These are phyloP conservation scores for Agrocybe chaxingu DNA, from an alignment of 768 basidiomycete genomes.

Conservation along the genomic window DNA sequence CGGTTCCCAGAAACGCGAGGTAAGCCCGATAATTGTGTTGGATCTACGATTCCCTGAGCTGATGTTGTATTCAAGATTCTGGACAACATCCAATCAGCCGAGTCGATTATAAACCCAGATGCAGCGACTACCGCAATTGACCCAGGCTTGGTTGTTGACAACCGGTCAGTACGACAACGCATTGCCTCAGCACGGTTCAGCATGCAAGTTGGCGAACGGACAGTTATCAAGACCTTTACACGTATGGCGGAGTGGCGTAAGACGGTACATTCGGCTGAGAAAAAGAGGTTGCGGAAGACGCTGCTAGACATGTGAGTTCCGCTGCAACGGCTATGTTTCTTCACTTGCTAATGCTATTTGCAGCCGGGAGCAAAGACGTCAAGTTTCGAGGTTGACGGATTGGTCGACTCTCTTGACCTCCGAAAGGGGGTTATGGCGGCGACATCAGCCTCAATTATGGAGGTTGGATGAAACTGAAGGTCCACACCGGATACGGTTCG, in stretches of 20 bases:
- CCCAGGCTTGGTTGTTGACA: constrained; percentile 46
- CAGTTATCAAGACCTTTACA: constrained; percentile 57
- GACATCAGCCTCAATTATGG: constrained; percentile 55
- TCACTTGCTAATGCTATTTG: constrained; percentile 1
- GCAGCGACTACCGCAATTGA: constrained; percentile 50
- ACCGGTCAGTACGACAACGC: constrained; percentile 49
- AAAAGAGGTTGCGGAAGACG: constrained; percentile 68
- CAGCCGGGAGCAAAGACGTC: constrained; percentile 77
- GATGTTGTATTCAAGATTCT: constrained; percentile 41
- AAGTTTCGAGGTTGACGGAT: constrained; percentile 55
- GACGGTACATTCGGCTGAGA: constrained; percentile 64
- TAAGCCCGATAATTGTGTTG: constrained; percentile 22
- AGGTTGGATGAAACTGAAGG: constrained; percentile 90
- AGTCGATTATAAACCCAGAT: constrained; percentile 47
- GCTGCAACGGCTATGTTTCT: background rate
- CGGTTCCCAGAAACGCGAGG: constrained; percentile 71
- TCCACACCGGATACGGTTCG: constrained; percentile 77
- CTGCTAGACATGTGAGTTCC: constrained; percentile 65
- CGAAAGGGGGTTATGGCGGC: constrained; percentile 84
- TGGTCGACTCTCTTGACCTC: constrained; percentile 62
- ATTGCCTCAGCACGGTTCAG: constrained; percentile 57
- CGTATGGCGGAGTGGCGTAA: constrained; percentile 74
- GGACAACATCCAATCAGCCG: constrained; percentile 52
- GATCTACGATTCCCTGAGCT: background rate
- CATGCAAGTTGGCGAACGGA: constrained; percentile 59